Evolutionary conservation across 176 grass and related monocot genomes (phyloP), one percentile per base, ranked within the genome.

Genomic region (Aegilops speltoides): DNA sequence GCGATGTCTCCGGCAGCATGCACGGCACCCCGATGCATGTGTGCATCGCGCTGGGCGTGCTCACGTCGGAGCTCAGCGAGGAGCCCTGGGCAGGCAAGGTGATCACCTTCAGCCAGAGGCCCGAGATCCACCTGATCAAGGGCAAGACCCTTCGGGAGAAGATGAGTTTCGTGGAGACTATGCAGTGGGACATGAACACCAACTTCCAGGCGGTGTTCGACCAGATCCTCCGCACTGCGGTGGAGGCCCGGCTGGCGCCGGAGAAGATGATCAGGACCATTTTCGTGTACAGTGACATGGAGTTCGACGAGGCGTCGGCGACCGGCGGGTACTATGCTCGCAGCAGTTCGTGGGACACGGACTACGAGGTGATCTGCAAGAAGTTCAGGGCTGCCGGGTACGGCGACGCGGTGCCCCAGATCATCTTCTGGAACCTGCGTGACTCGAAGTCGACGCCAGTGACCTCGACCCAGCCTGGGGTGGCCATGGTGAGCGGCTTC

Each of bases 1-100:
- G 95, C 69, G 95, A 98, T 70, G 91, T 98, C 40, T 97, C 90
- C 1, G 88, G 81, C 63, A 97, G 92, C 85, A 97, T 97, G 95
- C 0, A 0, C 0, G 95, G 92, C 36, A 64, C 37, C 1, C 90
- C 88, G 8, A 91, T 92, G 95, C 56, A 92, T 24, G 93, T 98
- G 14, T 90, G 93, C 86, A 77, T 98, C n/a, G 83, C 95, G 19
- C 91, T 98, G 54, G 54, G 54, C 54, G 54, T 59, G 54, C 54
- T 59, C 54, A 59, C 54, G 1, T 59, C 54, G 3, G 54, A 59
- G 54, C 54, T 59, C 19, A 59, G 54, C 19, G 54, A 59, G 54
- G 54, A 59, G 19, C 54, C 54, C 7, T 59, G 54, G 54, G 54
- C 54, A 20, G 54, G 54, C 54, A 59, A 59, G 54, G 19, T 59